Percentiles rank a stretch among this genome's conserved stretches.
These are phyloP conservation scores for Parmales sp. DNA, from an alignment of 108 stramenopile species.

Conservation along the genomic window DNA sequence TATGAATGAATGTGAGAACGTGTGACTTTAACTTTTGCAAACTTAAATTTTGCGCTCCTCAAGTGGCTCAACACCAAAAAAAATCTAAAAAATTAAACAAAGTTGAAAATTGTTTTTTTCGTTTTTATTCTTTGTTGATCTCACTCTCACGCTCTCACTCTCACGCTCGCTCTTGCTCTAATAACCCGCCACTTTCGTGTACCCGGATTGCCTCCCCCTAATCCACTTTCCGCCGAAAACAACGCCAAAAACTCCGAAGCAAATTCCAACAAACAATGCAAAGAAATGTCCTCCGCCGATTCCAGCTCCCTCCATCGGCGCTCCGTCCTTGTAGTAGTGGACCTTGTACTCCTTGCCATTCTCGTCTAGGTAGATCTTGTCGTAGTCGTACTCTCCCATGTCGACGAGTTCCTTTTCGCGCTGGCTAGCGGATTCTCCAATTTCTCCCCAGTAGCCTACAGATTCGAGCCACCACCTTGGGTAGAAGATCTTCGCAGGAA, in stretches of 20 bases:
- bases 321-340: not conserved
- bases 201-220: too few relatives aligned
- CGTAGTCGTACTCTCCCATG: conserved; percentile 1
- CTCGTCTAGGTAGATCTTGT: not conserved
- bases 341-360: not conserved
- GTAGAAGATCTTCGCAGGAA: conserved; percentile 3
- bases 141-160: too few relatives aligned
- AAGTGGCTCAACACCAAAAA: too few relatives aligned
- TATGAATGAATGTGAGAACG: too few relatives aligned
- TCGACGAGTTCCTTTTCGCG: not conserved
- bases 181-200: too few relatives aligned
- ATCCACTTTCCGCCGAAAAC: too few relatives aligned
- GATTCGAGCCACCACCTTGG: conserved; percentile 15
- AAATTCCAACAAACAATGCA: not conserved
- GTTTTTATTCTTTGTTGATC: too few relatives aligned
- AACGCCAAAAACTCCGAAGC: conserved; percentile 7
- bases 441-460: conserved; percentile 8
- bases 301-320: not conserved
- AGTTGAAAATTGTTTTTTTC: too few relatives aligned
- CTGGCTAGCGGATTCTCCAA: not conserved
- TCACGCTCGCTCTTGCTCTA: too few relatives aligned
- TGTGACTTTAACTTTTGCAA: too few relatives aligned
- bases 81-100: too few relatives aligned
- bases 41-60: too few relatives aligned
- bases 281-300: not conserved